phyloP scores from a whole-genome alignment of 768 basidiomycete species.

The Phaeotremella skinneri region DNA sequence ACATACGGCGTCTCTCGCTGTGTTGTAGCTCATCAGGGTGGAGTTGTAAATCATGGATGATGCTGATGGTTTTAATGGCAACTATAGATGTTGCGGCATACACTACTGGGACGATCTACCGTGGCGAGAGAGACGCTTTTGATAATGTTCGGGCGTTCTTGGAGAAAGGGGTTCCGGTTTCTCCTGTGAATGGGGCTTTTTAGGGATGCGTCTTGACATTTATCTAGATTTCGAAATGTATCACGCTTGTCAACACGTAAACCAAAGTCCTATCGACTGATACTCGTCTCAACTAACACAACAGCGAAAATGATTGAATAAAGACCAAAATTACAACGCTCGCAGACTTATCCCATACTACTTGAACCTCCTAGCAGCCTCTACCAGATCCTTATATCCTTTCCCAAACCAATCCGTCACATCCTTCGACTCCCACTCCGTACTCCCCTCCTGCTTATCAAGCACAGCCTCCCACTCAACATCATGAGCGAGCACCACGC shows the following conservation, averaged over 20 bases:
- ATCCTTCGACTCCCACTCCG: not conserved
- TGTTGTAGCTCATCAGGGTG: not conserved
- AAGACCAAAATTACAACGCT: no score
- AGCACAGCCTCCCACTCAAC: not conserved
- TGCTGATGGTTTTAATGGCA: no score
- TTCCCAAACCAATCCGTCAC: not conserved
- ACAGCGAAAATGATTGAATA: no score
- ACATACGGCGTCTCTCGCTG: no score
- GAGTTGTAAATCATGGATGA: no score
- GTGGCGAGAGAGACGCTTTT: slow-evolving; percentile 35
- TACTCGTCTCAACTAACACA: no score
- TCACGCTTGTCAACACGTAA: not conserved
- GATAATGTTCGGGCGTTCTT: slow-evolving; percentile 37
- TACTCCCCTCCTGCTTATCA: not conserved
- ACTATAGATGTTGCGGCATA: slow-evolving; percentile 21
- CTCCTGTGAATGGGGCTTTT: slow-evolving; percentile 40
- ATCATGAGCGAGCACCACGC: not conserved
- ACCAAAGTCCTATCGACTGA: no score
- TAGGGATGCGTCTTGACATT: not conserved
- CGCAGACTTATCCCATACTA: no score
- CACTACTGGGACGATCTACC: slow-evolving; percentile 26
- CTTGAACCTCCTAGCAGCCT: not conserved
- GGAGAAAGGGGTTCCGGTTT: slow-evolving; percentile 32
- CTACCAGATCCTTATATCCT: not conserved
- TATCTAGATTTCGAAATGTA: not conserved